A percentile compares a stretch with the other conserved stretches of the same genome.
These are phyloP conservation scores for Phoenix dactylifera DNA, from an alignment of 176 grass and related monocot genomes.

Conservation along the genomic window DNA sequence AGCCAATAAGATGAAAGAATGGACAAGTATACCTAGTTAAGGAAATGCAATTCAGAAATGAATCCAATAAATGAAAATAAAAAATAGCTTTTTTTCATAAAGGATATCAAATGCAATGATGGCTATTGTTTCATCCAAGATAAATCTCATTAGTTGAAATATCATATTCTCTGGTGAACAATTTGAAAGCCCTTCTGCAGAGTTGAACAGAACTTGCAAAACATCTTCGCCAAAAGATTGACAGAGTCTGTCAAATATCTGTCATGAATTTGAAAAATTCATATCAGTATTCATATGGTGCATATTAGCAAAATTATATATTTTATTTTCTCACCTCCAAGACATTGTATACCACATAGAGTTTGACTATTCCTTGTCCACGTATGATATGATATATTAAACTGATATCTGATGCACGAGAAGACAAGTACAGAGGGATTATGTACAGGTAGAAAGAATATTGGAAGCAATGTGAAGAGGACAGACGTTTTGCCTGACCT, in stretches of 20 bases:
- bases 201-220: constrained; percentile 94
- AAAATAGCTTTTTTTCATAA: constrained; percentile 12
- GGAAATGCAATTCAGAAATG: constrained; percentile 31
- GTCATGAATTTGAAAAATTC: constrained; percentile 15
- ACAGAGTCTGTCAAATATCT: constrained; percentile 99
- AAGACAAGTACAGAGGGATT: constrained; percentile 18
- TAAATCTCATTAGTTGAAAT: constrained; percentile 70
- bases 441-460: too few relatives aligned
- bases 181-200: constrained; percentile 77
- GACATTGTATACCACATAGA: constrained; percentile 99
- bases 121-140: constrained; percentile 77
- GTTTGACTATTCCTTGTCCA: constrained; percentile 91
- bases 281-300: neutral
- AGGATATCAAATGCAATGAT: constrained; percentile 98
- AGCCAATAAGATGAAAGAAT: constrained; percentile 94
- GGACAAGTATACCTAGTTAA: constrained; percentile 78
- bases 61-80: constrained; percentile 2
- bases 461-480: too few relatives aligned
- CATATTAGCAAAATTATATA: constrained; percentile 13
- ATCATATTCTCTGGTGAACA: constrained; percentile 53
- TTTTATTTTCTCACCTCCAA: constrained; percentile 70
- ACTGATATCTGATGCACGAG: constrained; percentile 84
- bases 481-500: constrained; percentile 26
- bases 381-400: constrained; percentile 99
- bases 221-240: constrained; percentile 99